phyloP scores from a whole-genome alignment of 441 rosid genomes.

The Corymbia citriodora region DNA sequence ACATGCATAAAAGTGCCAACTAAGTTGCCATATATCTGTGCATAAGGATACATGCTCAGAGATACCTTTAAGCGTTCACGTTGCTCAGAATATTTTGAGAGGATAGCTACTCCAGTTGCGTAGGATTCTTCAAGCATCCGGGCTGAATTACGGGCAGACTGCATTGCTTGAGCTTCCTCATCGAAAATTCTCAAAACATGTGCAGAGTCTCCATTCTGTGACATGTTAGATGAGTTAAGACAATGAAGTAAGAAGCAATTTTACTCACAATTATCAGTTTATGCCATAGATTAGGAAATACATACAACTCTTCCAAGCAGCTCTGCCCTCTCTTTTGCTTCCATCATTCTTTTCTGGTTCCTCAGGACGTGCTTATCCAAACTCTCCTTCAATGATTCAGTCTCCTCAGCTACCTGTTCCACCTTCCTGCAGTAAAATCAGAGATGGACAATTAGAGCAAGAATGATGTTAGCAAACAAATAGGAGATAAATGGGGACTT shows the following conservation, averaged over 20 bases:
- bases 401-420: slow-evolving; percentile 89
- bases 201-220: slow-evolving; percentile 74
- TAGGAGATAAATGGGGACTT: neutral
- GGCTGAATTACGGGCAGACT: slow-evolving; percentile 74
- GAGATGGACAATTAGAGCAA: neutral
- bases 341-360: slow-evolving; percentile 64
- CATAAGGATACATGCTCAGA: neutral
- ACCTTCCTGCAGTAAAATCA: slow-evolving; percentile 54
- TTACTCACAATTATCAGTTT: neutral
- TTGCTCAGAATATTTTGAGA: slow-evolving; percentile 83
- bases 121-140: slow-evolving; percentile 81
- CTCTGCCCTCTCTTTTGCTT: slow-evolving; percentile 87
- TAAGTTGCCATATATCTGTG: neutral
- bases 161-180: slow-evolving; percentile 96
- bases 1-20: neutral
- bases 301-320: slow-evolving; percentile 80
- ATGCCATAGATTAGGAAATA: neutral
- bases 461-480: neutral
- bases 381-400: slow-evolving; percentile 74
- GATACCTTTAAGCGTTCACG: slow-evolving; percentile 86
- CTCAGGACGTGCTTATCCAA: slow-evolving; percentile 58
- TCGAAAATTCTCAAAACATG: slow-evolving; percentile 86
- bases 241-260: neutral
- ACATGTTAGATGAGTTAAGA: neutral
- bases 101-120: slow-evolving; percentile 78